phyloP scores from a whole-genome alignment of 2,329 filamentous ascomycete genomes.

The Aspergillus niger region DNA sequence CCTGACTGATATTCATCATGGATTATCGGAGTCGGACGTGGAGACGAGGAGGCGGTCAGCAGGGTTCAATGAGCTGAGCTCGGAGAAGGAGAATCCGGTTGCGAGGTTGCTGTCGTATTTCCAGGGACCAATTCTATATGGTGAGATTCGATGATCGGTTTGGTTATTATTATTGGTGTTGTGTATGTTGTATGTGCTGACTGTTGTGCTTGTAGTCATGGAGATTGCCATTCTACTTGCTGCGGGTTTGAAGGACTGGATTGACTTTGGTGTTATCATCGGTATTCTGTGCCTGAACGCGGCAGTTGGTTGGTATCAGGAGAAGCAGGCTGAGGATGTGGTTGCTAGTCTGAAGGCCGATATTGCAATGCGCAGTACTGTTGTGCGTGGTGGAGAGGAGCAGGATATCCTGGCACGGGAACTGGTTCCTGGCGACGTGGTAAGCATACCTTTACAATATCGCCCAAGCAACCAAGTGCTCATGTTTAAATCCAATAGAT shows the following conservation, averaged over 20 bases:
- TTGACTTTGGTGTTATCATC: conserved; percentile 76
- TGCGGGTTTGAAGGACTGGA: conserved; percentile 73
- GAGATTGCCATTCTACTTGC: conserved; percentile 73
- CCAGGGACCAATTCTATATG: background rate
- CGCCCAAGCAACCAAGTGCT: background rate
- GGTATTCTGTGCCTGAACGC: conserved; percentile 75
- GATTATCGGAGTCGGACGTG: background rate
- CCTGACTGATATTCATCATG: background rate
- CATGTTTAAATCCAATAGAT: conserved; percentile 46
- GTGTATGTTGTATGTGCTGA: background rate
- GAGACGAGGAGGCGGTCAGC: background rate
- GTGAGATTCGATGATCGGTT: background rate
- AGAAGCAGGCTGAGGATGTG: conserved; percentile 77
- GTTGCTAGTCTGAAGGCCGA: conserved; percentile 75
- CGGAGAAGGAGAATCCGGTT: background rate
- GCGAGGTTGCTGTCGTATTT: background rate
- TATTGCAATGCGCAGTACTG: conserved; percentile 72
- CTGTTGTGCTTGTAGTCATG: conserved; percentile 55
- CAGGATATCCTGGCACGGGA: conserved; percentile 70
- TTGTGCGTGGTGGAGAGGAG: conserved; percentile 68
- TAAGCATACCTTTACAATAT: conserved; percentile 41
- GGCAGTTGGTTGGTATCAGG: conserved; percentile 76
- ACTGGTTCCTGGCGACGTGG: conserved; percentile 74
- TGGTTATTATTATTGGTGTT: background rate
- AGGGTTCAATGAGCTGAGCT: background rate